Evolutionary conservation across 2,329 filamentous ascomycete species (phyloP).

Genomic region (Trichothecium roseum): DNA sequence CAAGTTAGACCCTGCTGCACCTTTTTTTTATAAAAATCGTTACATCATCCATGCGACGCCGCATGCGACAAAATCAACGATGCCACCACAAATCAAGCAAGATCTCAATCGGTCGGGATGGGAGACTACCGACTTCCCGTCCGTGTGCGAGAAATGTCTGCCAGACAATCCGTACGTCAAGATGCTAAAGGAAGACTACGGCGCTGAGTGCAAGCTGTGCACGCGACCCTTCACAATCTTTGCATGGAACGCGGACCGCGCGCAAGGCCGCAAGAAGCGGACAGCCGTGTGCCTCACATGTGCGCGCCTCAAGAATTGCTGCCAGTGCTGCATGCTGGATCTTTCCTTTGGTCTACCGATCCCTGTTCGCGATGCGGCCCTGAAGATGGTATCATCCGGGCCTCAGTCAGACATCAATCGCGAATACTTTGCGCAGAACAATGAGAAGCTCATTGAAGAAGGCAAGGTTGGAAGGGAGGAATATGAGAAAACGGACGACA

Average conservation of each 20-base stretch:
- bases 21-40: no score
- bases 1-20: no score
- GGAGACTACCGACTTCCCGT: slow-evolving; percentile 88
- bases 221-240: slow-evolving; percentile 95
- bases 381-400: slow-evolving; percentile 95
- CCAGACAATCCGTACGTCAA: slow-evolving; percentile 97
- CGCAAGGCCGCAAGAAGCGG: slow-evolving; percentile 75
- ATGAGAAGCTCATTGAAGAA: slow-evolving; percentile 91
- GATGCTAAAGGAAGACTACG: slow-evolving; percentile 97
- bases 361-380: slow-evolving; percentile 84
- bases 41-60: no score
- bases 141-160: slow-evolving; percentile 84
- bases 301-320: slow-evolving; percentile 96
- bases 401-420: slow-evolving; percentile 88
- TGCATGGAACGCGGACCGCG: slow-evolving; percentile 86
- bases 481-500: slow-evolving; percentile 96
- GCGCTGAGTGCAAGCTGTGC: slow-evolving; percentile 78
- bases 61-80: no score
- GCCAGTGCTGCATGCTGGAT: slow-evolving; percentile 98
- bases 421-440: slow-evolving; percentile 96
- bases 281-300: slow-evolving; percentile 96
- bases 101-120: slow-evolving; percentile 92
- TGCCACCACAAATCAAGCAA: slow-evolving; percentile 91
- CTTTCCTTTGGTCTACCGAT: slow-evolving; percentile 92
- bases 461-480: slow-evolving; percentile 76